These are phyloP conservation scores for Nosema muscidifuracis DNA, from an alignment of 371 early-diverging fungal genomes.

Conservation along the genomic window DNA sequence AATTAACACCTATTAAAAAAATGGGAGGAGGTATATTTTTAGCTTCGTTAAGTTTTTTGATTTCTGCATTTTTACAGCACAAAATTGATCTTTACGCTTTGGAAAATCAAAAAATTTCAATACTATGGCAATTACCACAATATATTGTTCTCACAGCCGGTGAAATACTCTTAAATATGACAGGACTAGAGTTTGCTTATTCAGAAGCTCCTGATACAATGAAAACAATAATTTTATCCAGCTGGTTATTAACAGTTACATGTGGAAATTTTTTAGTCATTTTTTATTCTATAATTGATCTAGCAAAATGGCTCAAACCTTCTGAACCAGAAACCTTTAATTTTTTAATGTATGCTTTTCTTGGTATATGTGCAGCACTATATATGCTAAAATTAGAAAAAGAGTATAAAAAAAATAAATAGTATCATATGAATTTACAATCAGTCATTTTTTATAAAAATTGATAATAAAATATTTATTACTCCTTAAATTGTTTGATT, in stretches of 20 bases:
- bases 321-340: slow-evolving; percentile 10
- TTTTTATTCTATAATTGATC: slow-evolving; percentile 6
- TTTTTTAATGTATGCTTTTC: slow-evolving; percentile 11
- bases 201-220: slow-evolving; percentile 44
- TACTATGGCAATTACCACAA: slow-evolving; percentile 66
- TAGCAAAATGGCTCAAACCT: neutral
- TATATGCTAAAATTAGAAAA: slow-evolving; percentile 11
- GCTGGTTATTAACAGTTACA: slow-evolving; percentile 63
- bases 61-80: slow-evolving; percentile 60
- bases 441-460: too few species aligned
- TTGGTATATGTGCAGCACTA: slow-evolving; percentile 5
- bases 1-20: slow-evolving; percentile 64
- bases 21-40: slow-evolving; percentile 54
- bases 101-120: slow-evolving; percentile 22
- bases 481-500: too few species aligned
- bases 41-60: slow-evolving; percentile 47
- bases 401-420: neutral
- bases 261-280: slow-evolving; percentile 63
- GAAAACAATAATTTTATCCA: slow-evolving; percentile 54
- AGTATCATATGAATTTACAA: neutral
- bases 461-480: too few species aligned
- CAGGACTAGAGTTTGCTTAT: slow-evolving; percentile 68
- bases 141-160: slow-evolving; percentile 67
- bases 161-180: slow-evolving; percentile 67
- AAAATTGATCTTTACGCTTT: slow-evolving; percentile 59